These are phyloP conservation scores for Candida smagusa DNA, from an alignment of 1,139 yeast species.

Conservation along the genomic window DNA sequence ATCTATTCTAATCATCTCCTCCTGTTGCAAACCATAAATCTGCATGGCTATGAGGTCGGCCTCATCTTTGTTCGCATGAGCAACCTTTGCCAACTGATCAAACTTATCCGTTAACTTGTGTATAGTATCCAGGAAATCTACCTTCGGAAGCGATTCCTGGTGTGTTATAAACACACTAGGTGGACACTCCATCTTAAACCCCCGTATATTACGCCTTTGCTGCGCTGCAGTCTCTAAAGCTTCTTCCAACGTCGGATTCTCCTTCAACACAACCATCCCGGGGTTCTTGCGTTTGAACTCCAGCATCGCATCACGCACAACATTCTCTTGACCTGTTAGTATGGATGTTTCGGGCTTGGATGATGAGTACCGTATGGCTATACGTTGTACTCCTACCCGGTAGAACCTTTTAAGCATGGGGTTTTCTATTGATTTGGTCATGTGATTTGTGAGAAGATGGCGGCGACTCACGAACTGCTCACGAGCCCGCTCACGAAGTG, in stretches of 20 bases:
- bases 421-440: no score
- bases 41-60: conserved; percentile 6
- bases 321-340: not conserved
- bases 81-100: conserved; percentile 7
- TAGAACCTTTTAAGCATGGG: no score
- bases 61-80: conserved; percentile 2
- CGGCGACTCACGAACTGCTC: no score
- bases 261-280: conserved; percentile 6
- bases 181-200: conserved; percentile 7
- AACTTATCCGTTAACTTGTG: conserved; percentile 7
- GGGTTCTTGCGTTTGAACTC: conserved; percentile 6
- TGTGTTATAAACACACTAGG: conserved; percentile 4
- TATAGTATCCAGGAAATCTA: conserved; percentile 6
- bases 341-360: conserved; percentile 4
- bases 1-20: conserved; percentile 5
- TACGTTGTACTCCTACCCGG: not conserved
- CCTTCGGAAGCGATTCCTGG: not conserved
- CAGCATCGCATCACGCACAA: conserved; percentile 2
- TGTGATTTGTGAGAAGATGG: no score
- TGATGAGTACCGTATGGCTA: conserved; percentile 3
- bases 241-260: conserved; percentile 6
- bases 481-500: no score
- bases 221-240: conserved; percentile 4
- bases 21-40: conserved; percentile 7
- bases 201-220: conserved; percentile 6